Base-by-base conservation (phyloP, 169 alveolate species). In the Plasmodium vivax region DNA sequence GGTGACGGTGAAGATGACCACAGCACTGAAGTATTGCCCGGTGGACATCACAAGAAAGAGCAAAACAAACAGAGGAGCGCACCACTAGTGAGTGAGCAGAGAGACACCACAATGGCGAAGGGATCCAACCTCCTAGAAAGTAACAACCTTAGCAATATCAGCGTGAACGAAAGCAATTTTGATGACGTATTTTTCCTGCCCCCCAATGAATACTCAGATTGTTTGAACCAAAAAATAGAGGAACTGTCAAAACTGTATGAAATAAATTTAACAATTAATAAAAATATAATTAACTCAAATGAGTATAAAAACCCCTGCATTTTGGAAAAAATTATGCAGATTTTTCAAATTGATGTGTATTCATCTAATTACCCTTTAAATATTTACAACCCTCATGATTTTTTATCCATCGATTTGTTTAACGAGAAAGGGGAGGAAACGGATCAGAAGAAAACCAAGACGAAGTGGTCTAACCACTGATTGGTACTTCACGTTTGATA, bases 261-360 rank as follows among this genome's bases (percentile, higher is more conserved):
- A n/a, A 19, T 90, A 45, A 43, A 90, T 80, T 90, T 90, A 90
- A 90, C 94, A 5, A 90, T 90, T 38, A 90, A 90, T 90, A 90
- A 90, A 90, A 90, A 90, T 90, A 90, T 90, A 43, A 90, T 80
- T 47, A 90, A 90, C 51, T 90, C 94, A n/a, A 90, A 90, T 79
- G 94, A 90, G 80, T 90, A 90, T 90, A 90, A 90, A 27, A 90
- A 90, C 43, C 94, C 94, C 36, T 80, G 94, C 51, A 90, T 90
- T 90, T 81, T 90, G 56, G 91, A 90, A 80, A 90, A 90, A 90
- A 90, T 90, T 81, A 90, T 90, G 94, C 47, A 90, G 83, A 80
- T 90, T 45, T 90, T 80, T 90, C 83, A 90, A 23, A 80, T 90
- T 41, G 94, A 90, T 81, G 83, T 80, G 30, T 90, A 90, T 90